Percentiles rank a stretch among this genome's conserved stretches.
These are phyloP conservation scores for Skeletonema grethae DNA, from an alignment of 108 stramenopile genomes.

Conservation along the genomic window DNA sequence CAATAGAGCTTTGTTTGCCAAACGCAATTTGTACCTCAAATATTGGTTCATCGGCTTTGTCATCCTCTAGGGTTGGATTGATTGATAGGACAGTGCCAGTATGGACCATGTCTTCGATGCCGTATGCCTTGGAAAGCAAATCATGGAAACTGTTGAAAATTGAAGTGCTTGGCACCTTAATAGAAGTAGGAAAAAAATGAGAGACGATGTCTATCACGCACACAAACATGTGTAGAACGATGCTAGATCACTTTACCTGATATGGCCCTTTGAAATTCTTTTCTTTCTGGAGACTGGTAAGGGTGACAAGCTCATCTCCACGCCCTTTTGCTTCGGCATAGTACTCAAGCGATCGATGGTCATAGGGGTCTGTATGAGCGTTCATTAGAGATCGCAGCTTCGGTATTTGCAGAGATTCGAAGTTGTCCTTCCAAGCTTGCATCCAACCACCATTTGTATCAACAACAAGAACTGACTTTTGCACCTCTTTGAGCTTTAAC, in stretches of 20 bases:
- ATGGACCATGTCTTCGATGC: slow-evolving; percentile 21
- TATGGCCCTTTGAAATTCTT: slow-evolving; percentile 37
- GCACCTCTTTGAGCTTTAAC: neutral
- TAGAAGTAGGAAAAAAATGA: too few relatives aligned
- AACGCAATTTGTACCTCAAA: slow-evolving; percentile 8
- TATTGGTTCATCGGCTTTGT: slow-evolving; percentile 5
- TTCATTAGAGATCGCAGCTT: slow-evolving; percentile 34
- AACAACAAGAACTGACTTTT: neutral
- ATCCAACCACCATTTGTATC: slow-evolving; percentile 18
- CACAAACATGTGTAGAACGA: too few relatives aligned
- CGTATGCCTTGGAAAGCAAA: slow-evolving; percentile 20
- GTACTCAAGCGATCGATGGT: slow-evolving; percentile 34
- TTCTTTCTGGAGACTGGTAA: slow-evolving; percentile 16
- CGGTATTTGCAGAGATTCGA: slow-evolving; percentile 9
- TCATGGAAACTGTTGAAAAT: slow-evolving; percentile 34
- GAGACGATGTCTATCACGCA: too few relatives aligned
- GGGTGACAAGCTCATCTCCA: slow-evolving; percentile 20
- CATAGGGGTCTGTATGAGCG: slow-evolving; percentile 40
- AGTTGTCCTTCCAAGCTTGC: slow-evolving; percentile 27
- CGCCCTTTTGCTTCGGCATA: slow-evolving; percentile 29
- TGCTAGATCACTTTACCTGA: neutral
- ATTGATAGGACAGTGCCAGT: slow-evolving; percentile 7
- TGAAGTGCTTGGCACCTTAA: slow-evolving; percentile 5
- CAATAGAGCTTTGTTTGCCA: neutral
- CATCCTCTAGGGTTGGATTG: neutral